Evolutionary conservation across 2,329 filamentous ascomycete species (phyloP), one percentile per base, ranked within the genome.

Genomic region (Aspergillus terreus): DNA sequence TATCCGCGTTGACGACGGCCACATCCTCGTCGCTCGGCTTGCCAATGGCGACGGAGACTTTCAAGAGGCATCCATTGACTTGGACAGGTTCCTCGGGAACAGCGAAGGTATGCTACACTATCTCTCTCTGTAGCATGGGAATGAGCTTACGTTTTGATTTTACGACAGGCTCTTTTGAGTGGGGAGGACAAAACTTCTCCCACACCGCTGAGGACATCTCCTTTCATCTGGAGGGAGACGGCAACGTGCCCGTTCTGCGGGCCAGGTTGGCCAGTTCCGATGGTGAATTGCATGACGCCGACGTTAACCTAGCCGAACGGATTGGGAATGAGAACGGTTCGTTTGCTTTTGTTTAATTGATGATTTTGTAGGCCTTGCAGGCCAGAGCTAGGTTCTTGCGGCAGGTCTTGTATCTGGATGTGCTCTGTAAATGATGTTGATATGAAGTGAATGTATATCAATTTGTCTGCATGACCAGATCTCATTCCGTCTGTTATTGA

Each of bases 281-380:
- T 0, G 58, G 51, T 1, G 42, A 54, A 4, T 9, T 0, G 10
- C 12, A 35, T 12, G 7, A 9, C 2, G 49, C 51, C 1, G 50
- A 62, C 32, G 47, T 62, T 7, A 62, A 62, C 35, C 48, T 62
- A 19, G 21, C 49, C 4, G 59, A 62, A 51, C 54, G 53, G 10
- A 41, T 62, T 47, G 36, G 21, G 1, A 59, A 57, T 19, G 21
- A 46, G 4, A 43, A 59, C 33, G 57, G 55, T 6, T 19, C 15
- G 2, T 55, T 58, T 40, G 2, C 14, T 14, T 53, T 56, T 33
- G 38, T 50, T 44, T 38, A 47, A 43, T 7, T 42, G 14, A 45
- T 48, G 2, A n/a, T 38, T 3, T 38, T n/a, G 35, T 6, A 10
- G 7, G 10, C 25, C 25, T 1, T 9, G 4, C 19, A 19, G 19